Evolutionary conservation across 768 basidiomycete species (phyloP).

Genomic region (Lactifluus pinguis): DNA sequence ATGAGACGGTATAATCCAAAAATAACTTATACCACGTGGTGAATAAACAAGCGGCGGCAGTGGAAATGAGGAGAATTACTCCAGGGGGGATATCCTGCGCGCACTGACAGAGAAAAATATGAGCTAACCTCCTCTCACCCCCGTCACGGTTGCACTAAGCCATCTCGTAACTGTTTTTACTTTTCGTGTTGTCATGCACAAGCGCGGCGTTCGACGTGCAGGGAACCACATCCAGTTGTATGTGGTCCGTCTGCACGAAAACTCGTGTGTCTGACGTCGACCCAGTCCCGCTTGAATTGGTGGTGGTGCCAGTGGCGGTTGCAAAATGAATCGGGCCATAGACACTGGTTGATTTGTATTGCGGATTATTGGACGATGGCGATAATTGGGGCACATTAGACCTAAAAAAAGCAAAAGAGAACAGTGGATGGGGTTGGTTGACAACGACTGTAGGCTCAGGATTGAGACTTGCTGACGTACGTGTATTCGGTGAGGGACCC

Average conservation of each 20-base stretch:
- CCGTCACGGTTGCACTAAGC: too few species aligned
- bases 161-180: too few species aligned
- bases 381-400: not conserved
- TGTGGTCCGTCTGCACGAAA: not conserved
- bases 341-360: not conserved
- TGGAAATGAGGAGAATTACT: too few species aligned
- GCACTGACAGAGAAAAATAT: too few species aligned
- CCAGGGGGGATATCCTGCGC: too few species aligned
- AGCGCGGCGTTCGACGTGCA: not conserved
- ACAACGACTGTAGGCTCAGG: not conserved
- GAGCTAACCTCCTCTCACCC: too few species aligned
- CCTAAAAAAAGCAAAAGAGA: not conserved
- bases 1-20: too few species aligned
- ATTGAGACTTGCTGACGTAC: not conserved
- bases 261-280: not conserved
- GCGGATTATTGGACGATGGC: not conserved
- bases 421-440: too few species aligned
- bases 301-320: not conserved
- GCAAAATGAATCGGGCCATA: not conserved
- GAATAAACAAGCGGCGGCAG: too few species aligned
- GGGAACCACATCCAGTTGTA: not conserved
- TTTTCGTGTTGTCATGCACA: too few species aligned
- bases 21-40: too few species aligned
- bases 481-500: constrained; percentile 4
- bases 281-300: not conserved